Evolutionary conservation across 257 asterid species (phyloP), one percentile per base, ranked within the genome.

Genomic region (Cruciata laevipes): DNA sequence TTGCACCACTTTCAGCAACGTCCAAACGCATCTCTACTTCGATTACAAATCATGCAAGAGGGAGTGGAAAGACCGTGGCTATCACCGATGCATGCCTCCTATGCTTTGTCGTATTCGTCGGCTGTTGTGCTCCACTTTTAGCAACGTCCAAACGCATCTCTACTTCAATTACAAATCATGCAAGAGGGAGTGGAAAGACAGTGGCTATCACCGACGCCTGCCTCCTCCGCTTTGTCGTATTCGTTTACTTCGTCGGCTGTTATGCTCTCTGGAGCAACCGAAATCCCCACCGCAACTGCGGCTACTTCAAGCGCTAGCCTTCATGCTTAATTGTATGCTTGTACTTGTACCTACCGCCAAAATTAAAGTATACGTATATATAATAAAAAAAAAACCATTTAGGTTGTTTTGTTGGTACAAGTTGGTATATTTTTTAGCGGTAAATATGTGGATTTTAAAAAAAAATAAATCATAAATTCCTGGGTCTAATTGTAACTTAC

Each of bases 41-140:
- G 67, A 81, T 47, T 89, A 95, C 62, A 73, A 76, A 17, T 75
- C 95, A 7, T 89, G 96, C 84, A 83, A 71, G 75, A 74, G 47
- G 14, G 83, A 85, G 53, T 89, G 96, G 96, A n/a, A 81, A 53
- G 65, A 68, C 74, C 5, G 17, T 87, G 71, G 80, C 92, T 0
- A 31, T 81, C 38, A 23, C 75, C 67, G 84, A 83, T 70, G 0
- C 71, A 1, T 47, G 73, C 77, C 17, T 83, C 42, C 69, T 83
- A 4, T 12, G 74, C 13, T 2, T 77, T 7, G 70, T 87, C 20
- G 69, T 69, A 18, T 10, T 81, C 3, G 35, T 80, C 23, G 96
- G 95, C 11, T 87, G 96, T 62, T 89, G 93, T 89, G 96, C 85
- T 71, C 55, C 61, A 63, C 63, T 3, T 89, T 93, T 89, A 85